Base-by-base conservation (phyloP, 768 basidiomycete genomes). In the Austroboletus festivus region DNA sequence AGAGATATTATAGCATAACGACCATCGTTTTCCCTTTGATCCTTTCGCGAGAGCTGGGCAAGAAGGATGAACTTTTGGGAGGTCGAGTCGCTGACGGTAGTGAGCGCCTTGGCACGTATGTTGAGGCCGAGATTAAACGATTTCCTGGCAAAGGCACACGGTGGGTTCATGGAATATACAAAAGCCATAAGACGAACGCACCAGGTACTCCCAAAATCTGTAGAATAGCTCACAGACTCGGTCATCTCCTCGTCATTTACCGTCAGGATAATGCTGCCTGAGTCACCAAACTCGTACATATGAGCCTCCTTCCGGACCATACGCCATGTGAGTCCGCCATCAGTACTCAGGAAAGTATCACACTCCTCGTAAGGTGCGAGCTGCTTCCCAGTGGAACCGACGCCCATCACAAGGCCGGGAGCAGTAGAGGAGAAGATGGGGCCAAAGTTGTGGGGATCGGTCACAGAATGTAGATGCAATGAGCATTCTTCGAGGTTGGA, bases 211-310 rank as follows among this genome's bases (percentile, higher is more conserved):
- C 96, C 94, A 21, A 89, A 74, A 63, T 99, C 86, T 23, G 82
- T 78, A 7, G 89, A 91, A 63, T 95, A 98, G 35, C 71, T 72
- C 18, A 96, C 70, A 13, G 69, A 71, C 51, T 86, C 80, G 3
- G 83, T 85, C 20, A 69, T 61, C 31, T 88, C 83, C 60, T 98
- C 94, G 56, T 99, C 93, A 55, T 95, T 85, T 4, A 93, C 80
- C 21, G 85, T 72, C 11, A 98, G 80, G 26, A 89, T 58, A 24
- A 98, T 79, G 58, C 86, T 87, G 0, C 79, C 96, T 59, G 78
- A 77, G 60, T 96, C 96, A 5, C 96, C 96, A 64, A 98, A 94
- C 69, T 98, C 94, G 60, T 97, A 97, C 69, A 93, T 93, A 63
- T 91, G 85, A 0, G 95, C 89, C 20, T 85, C 83, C 44, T 68